phyloP scores from a whole-genome alignment of 169 alveolate genomes.

The Eimeria praecox region DNA sequence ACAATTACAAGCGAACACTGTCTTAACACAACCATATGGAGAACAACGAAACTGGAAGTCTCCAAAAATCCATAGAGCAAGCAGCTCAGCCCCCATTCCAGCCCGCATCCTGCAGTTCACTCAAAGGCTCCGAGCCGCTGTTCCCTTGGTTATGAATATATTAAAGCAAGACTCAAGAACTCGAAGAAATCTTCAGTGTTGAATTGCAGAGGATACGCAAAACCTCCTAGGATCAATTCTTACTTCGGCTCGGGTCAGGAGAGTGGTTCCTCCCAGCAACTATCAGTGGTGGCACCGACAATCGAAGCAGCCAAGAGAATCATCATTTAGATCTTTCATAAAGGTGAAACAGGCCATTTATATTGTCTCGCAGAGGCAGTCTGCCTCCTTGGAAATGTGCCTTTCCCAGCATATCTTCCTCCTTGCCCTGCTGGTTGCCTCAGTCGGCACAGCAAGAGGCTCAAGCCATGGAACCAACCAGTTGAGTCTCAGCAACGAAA shows the following conservation, averaged over 20 bases:
- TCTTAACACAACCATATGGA: not conserved
- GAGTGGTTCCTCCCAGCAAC: not conserved
- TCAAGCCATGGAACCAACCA: not conserved
- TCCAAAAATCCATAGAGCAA: not conserved
- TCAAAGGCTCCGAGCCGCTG: not conserved
- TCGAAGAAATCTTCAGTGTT: not conserved
- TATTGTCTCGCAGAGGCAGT: not conserved
- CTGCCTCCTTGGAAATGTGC: not conserved
- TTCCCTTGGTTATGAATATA: not conserved
- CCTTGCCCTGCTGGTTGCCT: not conserved
- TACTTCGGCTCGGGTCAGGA: not conserved
- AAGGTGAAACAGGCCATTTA: not conserved
- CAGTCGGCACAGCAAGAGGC: constrained; percentile 8
- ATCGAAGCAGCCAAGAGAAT: not conserved
- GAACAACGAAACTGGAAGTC: not conserved
- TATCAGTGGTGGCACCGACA: not conserved
- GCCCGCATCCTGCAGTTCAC: not conserved
- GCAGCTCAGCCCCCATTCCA: not conserved
- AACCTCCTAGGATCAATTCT: not conserved
- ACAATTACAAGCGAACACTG: not conserved
- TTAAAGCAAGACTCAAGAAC: not conserved
- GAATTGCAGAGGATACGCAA: not conserved
- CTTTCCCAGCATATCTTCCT: not conserved
- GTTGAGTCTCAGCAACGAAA: not conserved
- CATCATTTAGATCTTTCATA: not conserved